Evolutionary conservation across 2,329 filamentous ascomycete genomes (phyloP).

Genomic region (Tolypocladium endophyticum): DNA sequence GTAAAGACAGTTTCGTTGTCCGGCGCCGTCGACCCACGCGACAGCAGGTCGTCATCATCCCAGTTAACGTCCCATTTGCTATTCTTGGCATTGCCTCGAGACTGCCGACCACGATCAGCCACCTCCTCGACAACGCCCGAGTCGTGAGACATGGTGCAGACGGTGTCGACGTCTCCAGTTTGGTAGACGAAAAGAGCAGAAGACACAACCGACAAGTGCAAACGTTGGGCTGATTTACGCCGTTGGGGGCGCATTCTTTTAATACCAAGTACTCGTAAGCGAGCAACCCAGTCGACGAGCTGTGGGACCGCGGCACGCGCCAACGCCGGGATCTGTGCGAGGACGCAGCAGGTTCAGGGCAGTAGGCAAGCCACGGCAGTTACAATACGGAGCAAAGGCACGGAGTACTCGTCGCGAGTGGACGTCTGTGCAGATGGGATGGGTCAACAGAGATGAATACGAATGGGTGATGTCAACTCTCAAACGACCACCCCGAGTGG

Average conservation of each 20-base stretch:
- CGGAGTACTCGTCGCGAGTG: not conserved
- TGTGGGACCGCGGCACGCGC: conserved; percentile 3
- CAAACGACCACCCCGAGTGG: not conserved
- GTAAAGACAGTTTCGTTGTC: conserved; percentile 13
- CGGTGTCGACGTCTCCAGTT: not conserved
- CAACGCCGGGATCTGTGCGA: not conserved
- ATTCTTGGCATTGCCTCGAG: not conserved
- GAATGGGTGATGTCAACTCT: not conserved
- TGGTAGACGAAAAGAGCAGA: not conserved
- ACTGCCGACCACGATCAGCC: not conserved
- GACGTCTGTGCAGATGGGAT: not conserved
- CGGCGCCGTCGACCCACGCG: conserved; percentile 15
- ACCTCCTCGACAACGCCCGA: conserved; percentile 1
- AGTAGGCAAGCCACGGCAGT: not conserved
- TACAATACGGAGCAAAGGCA: not conserved
- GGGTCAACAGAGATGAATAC: not conserved
- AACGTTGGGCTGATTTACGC: not conserved
- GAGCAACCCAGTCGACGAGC: not conserved
- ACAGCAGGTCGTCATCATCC: conserved; percentile 15
- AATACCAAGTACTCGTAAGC: not conserved
- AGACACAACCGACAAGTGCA: not conserved
- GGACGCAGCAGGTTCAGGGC: not conserved
- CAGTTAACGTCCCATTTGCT: not conserved
- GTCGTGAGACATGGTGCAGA: conserved; percentile 5
- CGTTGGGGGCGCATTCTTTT: not conserved